Base-by-base conservation (phyloP, 345 rosid genomes). In the Citrus trifoliata region DNA sequence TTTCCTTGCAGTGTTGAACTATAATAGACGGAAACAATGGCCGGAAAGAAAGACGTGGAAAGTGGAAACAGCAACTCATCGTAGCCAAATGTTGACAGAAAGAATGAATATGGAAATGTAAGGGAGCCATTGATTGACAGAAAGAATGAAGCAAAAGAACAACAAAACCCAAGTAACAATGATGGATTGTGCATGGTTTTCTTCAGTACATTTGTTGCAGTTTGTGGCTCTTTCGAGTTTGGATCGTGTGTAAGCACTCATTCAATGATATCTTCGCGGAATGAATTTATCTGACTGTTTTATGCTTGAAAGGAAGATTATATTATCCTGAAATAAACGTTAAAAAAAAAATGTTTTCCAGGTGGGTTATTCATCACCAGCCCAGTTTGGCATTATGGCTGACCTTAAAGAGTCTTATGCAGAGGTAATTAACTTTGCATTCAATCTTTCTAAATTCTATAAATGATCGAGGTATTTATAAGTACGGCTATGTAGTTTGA, bases 351-450 rank as follows among this genome's bases (percentile, higher is more conserved):
- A 42, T 37, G 28, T 48, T 67, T 38, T 73, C 27, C 82, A 81
- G 93, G 88, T 88, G 16, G 93, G 89, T 8, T 90, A 88, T 80
- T 85, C 90, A 0, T 87, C 93, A 14, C 91, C 91, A 12, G 82
- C 89, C 5, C 90, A 90, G 68, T 85, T 82, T 53, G 89, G 87
- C 62, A 87, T 90, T 18, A 84, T 87, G 87, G 65, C 82, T 53
- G 91, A 90, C 4, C 88, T 90, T 59, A 53, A 63, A 48, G 76
- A 87, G n/a, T 84, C 93, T 32, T 67, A 24, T 71, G 69, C 89
- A 10, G 78, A 88, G 86, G 92, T 89, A 63, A 59, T 22, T 62
- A 75, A 6, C 46, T 27, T 46, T 32, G 35, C 13, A 58, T 72
- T 35, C 10, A 71, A 37, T 42, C 13, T 72, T 32, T 33, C 35